Conservation (phyloP, 2,329 filamentous ascomycete species). For the Clathrospora elynae region DNA sequence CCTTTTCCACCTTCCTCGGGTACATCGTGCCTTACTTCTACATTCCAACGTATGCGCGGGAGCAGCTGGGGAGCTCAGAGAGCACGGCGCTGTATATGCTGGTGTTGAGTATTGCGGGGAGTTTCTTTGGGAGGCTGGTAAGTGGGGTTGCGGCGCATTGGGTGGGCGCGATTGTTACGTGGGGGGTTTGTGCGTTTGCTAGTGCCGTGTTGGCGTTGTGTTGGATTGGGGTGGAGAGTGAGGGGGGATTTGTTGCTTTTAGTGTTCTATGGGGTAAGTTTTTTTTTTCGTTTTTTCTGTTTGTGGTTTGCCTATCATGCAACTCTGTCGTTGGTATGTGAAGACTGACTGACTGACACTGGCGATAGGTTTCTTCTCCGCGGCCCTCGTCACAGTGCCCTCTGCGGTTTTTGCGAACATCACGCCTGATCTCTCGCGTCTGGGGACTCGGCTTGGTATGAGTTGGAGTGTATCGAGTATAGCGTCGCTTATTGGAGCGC, state of each 20-base stretch:
- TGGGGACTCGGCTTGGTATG: constrained; percentile 47
- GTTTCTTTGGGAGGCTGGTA: constrained; percentile 43
- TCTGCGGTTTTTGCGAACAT: constrained; percentile 46
- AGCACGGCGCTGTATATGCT: constrained; percentile 42
- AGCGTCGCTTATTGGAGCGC: constrained; percentile 44
- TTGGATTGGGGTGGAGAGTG: constrained; percentile 42
- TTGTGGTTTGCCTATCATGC: too few relatives aligned
- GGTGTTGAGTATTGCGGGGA: constrained; percentile 40
- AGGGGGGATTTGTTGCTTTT: constrained; percentile 40
- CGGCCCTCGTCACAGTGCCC: constrained; percentile 45
- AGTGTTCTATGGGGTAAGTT: constrained; percentile 45
- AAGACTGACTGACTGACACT: neutral
- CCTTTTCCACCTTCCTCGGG: constrained; percentile 44
- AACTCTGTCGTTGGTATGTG: neutral
- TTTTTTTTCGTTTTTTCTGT: neutral
- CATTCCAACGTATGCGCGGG: constrained; percentile 43
- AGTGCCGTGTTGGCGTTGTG: constrained; percentile 37
- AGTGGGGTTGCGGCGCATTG: constrained; percentile 42
- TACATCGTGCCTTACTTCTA: constrained; percentile 49
- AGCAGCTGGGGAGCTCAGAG: constrained; percentile 37
- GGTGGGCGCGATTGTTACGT: constrained; percentile 41
- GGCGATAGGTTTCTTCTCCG: constrained; percentile 43
- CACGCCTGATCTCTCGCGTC: constrained; percentile 42
- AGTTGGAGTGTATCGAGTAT: constrained; percentile 45
- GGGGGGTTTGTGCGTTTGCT: constrained; percentile 37